A percentile compares a stretch with the other conserved stretches of the same genome.
These are phyloP conservation scores for Trichoderma cornu-damae DNA, from an alignment of 2,329 filamentous ascomycete species.

Conservation along the genomic window DNA sequence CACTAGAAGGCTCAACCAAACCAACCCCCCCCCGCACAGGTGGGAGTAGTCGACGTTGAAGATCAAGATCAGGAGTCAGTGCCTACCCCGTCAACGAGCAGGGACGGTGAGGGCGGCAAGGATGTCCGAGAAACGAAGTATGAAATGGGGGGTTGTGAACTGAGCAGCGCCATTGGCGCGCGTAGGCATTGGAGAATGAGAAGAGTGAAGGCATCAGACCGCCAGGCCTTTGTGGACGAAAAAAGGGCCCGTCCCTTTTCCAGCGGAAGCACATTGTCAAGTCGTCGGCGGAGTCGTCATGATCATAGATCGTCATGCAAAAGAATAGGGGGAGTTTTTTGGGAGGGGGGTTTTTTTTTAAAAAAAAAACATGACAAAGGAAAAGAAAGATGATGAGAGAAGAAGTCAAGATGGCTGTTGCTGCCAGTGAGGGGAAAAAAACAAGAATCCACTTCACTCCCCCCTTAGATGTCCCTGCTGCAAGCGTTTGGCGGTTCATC, in stretches of 20 bases:
- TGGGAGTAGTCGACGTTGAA: not conserved
- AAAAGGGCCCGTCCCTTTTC: conserved; percentile 14
- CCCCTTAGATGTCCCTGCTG: not conserved
- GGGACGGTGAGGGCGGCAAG: conserved; percentile 4
- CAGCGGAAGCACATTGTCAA: conserved; percentile 11
- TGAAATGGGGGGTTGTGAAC: conserved; percentile 16
- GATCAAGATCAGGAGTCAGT: not conserved
- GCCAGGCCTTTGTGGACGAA: conserved; percentile 18
- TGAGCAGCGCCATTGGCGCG: conserved; percentile 19
- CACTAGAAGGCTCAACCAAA: not conserved
- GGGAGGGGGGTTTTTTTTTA: not conserved
- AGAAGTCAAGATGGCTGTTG: conserved; percentile 1
- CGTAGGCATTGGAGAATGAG: conserved; percentile 12
- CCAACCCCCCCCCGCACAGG: too few species aligned
- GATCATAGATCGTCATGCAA: conserved; percentile 21
- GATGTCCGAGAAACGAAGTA: conserved; percentile 3
- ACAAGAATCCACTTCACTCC: not conserved
- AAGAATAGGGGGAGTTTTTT: too few species aligned
- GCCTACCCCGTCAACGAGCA: conserved; percentile 19
- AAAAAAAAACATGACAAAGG: conserved; percentile 9
- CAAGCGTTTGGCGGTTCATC: not conserved
- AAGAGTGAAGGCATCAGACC: conserved; percentile 11
- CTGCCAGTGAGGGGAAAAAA: not conserved
- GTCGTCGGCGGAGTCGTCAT: conserved; percentile 21
- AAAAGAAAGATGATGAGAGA: conserved; percentile 10